Conservation (phyloP, 352 stramenopile genomes). For the Phytopythium delawarense region DNA sequence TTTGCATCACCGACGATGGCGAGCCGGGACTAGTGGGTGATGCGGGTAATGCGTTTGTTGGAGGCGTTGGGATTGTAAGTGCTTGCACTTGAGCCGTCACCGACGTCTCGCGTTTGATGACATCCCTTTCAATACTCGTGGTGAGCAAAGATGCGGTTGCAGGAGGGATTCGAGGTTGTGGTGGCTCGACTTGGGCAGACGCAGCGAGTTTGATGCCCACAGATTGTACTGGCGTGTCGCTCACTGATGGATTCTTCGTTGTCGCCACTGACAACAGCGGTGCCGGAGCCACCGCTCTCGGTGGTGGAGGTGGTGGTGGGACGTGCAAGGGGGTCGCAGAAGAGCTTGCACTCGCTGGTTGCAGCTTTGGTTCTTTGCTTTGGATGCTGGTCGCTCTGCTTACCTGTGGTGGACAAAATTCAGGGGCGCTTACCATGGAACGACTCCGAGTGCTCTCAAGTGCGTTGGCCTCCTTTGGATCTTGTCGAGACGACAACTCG, state of each 20-base stretch:
- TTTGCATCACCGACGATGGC: conserved; percentile 1
- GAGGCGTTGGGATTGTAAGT: neutral
- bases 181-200: too few relatives aligned
- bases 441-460: neutral
- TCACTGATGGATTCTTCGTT: neutral
- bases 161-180: too few relatives aligned
- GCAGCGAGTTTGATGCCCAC: neutral
- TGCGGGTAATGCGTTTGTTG: neutral
- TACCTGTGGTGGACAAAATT: neutral
- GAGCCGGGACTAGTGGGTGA: neutral
- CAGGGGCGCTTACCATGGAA: neutral
- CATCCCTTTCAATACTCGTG: too few relatives aligned
- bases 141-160: too few relatives aligned
- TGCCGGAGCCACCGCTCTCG: neutral
- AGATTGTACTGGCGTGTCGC: neutral
- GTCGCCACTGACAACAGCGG: too few relatives aligned
- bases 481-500: neutral
- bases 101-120: neutral
- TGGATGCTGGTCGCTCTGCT: neutral
- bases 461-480: neutral
- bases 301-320: neutral
- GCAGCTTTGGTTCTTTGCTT: neutral
- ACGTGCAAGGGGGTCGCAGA: neutral
- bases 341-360: too few relatives aligned
- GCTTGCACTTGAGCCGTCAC: neutral